phyloP scores from a whole-genome alignment of 495 filamentous ascomycete species.

The Saxophila tyrrhenica region DNA sequence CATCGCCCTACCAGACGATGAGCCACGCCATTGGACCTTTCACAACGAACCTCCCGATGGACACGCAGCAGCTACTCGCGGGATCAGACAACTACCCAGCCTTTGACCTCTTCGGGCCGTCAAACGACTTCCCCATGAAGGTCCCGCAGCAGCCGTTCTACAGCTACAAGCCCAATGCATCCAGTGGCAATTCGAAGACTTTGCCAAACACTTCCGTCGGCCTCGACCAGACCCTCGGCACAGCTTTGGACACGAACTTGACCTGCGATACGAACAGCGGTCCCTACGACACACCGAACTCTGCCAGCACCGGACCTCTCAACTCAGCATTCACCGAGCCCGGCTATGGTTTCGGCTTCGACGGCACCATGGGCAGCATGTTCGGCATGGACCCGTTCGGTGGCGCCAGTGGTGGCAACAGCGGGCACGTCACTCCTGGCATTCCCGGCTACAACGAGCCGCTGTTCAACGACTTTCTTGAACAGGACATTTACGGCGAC shows the following conservation, averaged over 20 bases:
- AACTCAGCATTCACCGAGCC: not conserved
- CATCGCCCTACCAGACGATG: not conserved
- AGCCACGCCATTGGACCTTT: constrained; percentile 16
- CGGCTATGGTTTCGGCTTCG: not conserved
- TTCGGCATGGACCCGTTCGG: not conserved
- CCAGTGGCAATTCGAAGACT: constrained; percentile 2
- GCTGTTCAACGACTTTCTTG: not conserved
- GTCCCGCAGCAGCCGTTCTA: constrained; percentile 29
- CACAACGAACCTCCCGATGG: constrained; percentile 35
- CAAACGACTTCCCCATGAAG: not conserved
- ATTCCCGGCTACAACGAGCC: not conserved
- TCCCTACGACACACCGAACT: not conserved
- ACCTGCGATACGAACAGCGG: not conserved
- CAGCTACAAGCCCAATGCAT: constrained; percentile 27
- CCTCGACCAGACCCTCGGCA: constrained; percentile 17
- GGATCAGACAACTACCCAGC: constrained; percentile 10
- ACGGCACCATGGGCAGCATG: not conserved
- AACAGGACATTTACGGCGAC: not conserved
- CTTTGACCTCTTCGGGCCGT: constrained; percentile 12
- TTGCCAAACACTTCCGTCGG: constrained; percentile 1
- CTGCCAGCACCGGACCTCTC: not conserved
- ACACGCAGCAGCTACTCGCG: constrained; percentile 39
- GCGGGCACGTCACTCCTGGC: not conserved
- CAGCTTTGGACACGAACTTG: constrained; percentile 12
- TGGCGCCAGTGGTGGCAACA: not conserved